These are phyloP conservation scores for Debaryomyces hansenii DNA, from an alignment of 805 yeast genomes.

Conservation along the genomic window DNA sequence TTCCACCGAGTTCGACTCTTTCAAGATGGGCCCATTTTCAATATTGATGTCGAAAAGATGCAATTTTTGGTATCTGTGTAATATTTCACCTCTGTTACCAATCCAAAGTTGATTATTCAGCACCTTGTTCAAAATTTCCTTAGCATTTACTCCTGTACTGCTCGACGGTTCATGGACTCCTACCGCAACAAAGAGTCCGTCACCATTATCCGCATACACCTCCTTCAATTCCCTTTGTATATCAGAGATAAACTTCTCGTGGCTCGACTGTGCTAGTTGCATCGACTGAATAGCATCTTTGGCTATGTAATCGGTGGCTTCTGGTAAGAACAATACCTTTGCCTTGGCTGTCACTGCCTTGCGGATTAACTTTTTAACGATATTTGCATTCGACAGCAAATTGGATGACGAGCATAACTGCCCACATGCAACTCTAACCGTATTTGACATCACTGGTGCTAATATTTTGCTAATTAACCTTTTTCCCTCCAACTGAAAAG, in stretches of 20 bases:
- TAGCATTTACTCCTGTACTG: constrained; percentile 27
- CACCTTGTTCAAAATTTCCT: constrained; percentile 31
- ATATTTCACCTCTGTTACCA: constrained; percentile 59
- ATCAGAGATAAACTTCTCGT: constrained; percentile 39
- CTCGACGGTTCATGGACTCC: constrained; percentile 82
- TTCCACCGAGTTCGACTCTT: constrained; percentile 78
- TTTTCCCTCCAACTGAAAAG: too few species aligned
- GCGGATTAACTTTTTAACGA: constrained; percentile 59
- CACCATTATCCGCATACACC: constrained; percentile 17
- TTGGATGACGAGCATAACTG: constrained; percentile 78
- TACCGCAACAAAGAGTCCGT: constrained; percentile 64
- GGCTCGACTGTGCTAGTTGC: constrained; percentile 48
- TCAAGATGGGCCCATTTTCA: constrained; percentile 74
- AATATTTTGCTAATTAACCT: not conserved
- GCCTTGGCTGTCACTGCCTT: constrained; percentile 64
- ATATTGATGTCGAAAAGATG: constrained; percentile 90
- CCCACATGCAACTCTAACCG: constrained; percentile 64
- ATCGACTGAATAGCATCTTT: constrained; percentile 65
- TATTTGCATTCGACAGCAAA: constrained; percentile 55
- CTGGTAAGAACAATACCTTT: constrained; percentile 80
- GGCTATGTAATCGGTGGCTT: constrained; percentile 88
- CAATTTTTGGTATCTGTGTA: constrained; percentile 74
- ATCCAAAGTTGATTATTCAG: constrained; percentile 77
- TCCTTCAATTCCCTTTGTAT: constrained; percentile 47
- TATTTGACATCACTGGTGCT: constrained; percentile 1